Base-by-base conservation (phyloP, 257 asterid genomes). In the Fraxinus cuspidata region DNA sequence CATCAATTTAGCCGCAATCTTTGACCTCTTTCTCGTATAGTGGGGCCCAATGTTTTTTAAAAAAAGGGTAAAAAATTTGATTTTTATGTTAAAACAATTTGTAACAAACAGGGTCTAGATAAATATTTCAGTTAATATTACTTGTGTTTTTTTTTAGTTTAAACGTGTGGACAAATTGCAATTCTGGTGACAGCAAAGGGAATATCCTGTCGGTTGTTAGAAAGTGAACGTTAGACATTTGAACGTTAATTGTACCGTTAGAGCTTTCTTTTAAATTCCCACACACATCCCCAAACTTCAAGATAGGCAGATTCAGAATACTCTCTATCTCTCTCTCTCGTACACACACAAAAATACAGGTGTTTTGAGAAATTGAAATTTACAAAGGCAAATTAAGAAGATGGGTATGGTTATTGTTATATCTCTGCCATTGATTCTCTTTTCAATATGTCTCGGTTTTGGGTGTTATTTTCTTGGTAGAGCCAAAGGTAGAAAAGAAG, bases 391-490 rank as follows among this genome's bases (percentile, higher is more conserved):
- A 60, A 10, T 16, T 21, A 56, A 81, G 49, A 42, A 42, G 69
- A 94, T 92, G 98, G 96, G 97, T 40, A 89, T 92, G 98, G 93
- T 91, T 23, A 89, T 94, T 18, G 97, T 94, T 77, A 40, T 92
- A 29, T 92, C 97, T 65, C 78, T 94, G 74, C 98, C 98, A 19
- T 81, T 94, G 73, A 91, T 92, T 74, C 77, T 92, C 64, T 91
- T 94, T 73, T 89, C 96, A 0, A 38, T 94, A 0, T 74, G 91
- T 42, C 84, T 92, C 7, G 98, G 97, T 9, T 91, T 94, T 34
- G 98, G 98, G 3, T 94, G 98, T 80, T 94, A 86, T 73, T 77
- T 92, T 44, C 82, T 89, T 9, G 98, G 98, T 72, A 88, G 93
- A 85, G 89, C 93, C 70, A 92, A 85, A 83, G 98, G 98, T 23